Evolutionary conservation across 2,329 filamentous ascomycete species (phyloP).

Genomic region (Chaetomium sp.): DNA sequence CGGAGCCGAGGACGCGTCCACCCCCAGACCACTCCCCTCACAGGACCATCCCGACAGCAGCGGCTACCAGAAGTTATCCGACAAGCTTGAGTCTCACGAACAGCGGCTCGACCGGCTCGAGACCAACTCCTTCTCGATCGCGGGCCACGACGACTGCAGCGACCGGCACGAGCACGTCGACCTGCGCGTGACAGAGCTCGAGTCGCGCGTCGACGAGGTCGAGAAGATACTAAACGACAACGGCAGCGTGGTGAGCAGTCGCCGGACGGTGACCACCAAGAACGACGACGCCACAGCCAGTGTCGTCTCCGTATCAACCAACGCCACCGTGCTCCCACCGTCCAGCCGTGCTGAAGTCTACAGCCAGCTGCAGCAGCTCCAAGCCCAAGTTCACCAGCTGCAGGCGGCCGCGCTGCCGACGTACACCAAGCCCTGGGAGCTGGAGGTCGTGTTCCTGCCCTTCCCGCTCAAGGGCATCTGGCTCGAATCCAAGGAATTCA

Average conservation of each 20-base stretch:
- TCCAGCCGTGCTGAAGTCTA: constrained; percentile 41
- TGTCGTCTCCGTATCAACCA: constrained; percentile 41
- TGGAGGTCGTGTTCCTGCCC: constrained; percentile 71
- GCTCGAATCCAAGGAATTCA: constrained; percentile 45
- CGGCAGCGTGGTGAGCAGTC: constrained; percentile 34
- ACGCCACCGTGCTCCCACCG: constrained; percentile 31
- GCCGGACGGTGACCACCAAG: constrained; percentile 31
- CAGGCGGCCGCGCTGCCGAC: constrained; percentile 57
- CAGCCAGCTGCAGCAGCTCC: constrained; percentile 44
- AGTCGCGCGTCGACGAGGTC: constrained; percentile 55
- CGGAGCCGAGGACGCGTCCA: neutral
- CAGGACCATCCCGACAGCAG: constrained; percentile 9
- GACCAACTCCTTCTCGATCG: constrained; percentile 60
- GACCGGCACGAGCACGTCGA: constrained; percentile 63
- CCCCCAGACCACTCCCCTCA: constrained; percentile 11
- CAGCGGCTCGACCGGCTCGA: constrained; percentile 63
- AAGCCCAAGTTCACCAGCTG: constrained; percentile 47
- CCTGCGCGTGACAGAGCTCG: constrained; percentile 61
- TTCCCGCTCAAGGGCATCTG: constrained; percentile 56
- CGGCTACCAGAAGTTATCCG: constrained; percentile 40
- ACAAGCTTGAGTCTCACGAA: constrained; percentile 54
- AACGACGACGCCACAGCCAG: constrained; percentile 41
- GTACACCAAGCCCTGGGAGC: constrained; percentile 57
- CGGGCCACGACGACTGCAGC: constrained; percentile 61
- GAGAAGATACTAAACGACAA: constrained; percentile 48